Base-by-base conservation (phyloP, 2,329 filamentous ascomycete species). In the Zasmidium angulare region DNA sequence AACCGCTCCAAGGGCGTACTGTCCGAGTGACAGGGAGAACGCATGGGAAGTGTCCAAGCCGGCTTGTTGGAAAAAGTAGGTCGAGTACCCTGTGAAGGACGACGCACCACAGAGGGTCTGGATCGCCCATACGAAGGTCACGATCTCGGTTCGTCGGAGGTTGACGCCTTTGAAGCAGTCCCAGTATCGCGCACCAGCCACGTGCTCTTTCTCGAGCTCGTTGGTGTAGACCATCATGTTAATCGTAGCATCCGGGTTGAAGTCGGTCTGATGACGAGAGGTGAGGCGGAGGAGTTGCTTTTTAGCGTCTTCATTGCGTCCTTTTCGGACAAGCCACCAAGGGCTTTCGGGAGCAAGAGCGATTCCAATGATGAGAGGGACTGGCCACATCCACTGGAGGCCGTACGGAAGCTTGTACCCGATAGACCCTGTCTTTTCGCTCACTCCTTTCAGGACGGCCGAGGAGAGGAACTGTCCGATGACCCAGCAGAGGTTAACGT, bases 161-260 rank as follows among this genome's bases (percentile, higher is more conserved):
- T 86, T 79, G 26, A 78, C 65, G 4, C 81, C 80, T 36, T 73
- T 77, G 74, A 86, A 85, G 67, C 81, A 82, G 67, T 85, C 81
- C 14, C 63, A 62, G 65, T 84, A 85, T 0, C 66, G 73, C 0
- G 77, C 75, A 1, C 79, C 79, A 1, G 77, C 72, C 57, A 81
- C 77, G 60, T 77, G 70, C 53, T 82, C 78, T 57, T 80, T 75
- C 69, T 87, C 85, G 1, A 85, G 72, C 55, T 80, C 76, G 58
- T 86, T 75, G 2, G 77, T 79, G 47, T 76, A 69, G 1, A 91
- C 85, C 89, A 96, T 96, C 90, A 96, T 95, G 68, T 89, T 87
- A 49, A 96, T 81, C 17, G 90, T 95, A 76, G 95, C 90, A 63
- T 96, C 89, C 10, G 89, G 84, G 69, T 95, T 84, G 67, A 93